phyloP scores from a whole-genome alignment of 2,329 filamentous ascomycete genomes.

The Parastagonospora avenae region DNA sequence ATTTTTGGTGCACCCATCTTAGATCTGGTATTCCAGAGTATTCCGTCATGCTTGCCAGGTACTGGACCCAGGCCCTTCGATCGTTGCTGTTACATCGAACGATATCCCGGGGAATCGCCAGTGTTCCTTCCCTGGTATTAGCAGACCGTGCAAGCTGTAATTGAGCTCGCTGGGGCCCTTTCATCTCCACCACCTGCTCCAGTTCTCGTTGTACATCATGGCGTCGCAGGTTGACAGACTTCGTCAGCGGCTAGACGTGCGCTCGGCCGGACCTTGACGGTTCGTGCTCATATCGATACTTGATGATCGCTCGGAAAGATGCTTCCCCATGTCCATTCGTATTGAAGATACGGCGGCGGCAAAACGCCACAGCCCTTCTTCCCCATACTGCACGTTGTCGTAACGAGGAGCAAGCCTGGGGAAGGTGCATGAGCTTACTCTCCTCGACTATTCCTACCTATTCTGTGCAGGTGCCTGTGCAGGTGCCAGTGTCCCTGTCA shows the following conservation, averaged over 20 bases:
- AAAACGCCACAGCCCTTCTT: constrained; percentile 34
- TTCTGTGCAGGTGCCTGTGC: constrained; percentile 31
- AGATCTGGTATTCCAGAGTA: constrained; percentile 32
- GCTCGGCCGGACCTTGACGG: constrained; percentile 14
- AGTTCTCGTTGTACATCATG: constrained; percentile 27
- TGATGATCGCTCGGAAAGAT: constrained; percentile 33
- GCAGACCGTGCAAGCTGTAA: constrained; percentile 26
- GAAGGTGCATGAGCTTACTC: constrained; percentile 22
- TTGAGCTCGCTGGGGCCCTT: constrained; percentile 28
- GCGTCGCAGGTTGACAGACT: constrained; percentile 39
- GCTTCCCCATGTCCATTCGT: constrained; percentile 23
- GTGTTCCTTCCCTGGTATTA: constrained; percentile 26
- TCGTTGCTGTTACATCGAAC: constrained; percentile 21
- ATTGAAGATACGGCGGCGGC: constrained; percentile 17
- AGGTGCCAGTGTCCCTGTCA: constrained; percentile 31
- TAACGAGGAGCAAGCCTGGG: constrained; percentile 32
- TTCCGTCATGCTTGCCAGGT: constrained; percentile 33
- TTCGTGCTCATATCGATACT: constrained; percentile 28
- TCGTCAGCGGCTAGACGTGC: constrained; percentile 23
- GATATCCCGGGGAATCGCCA: constrained; percentile 23
- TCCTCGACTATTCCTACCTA: constrained; percentile 35
- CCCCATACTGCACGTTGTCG: constrained; percentile 42
- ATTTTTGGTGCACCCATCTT: constrained; percentile 24
- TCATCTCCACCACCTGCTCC: constrained; percentile 18
- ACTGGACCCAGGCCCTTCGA: constrained; percentile 25